Conservation (phyloP, 768 basidiomycete genomes). For the Termitomyces sp. region DNA sequence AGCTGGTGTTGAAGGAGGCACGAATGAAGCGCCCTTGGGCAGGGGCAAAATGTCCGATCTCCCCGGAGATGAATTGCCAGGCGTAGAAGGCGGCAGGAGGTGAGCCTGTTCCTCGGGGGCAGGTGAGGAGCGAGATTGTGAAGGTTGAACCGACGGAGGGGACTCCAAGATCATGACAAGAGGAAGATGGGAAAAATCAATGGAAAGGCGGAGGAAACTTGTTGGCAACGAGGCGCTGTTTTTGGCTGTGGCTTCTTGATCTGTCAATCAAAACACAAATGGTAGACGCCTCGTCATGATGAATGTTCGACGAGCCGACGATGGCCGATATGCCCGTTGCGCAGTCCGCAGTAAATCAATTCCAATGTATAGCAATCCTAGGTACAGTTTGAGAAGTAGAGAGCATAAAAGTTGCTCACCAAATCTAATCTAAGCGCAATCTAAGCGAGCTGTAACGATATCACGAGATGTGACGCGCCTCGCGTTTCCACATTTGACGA, state of each 20-base stretch:
- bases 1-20: conserved; percentile 3
- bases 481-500: conserved; percentile 18
- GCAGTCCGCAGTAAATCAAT: background rate
- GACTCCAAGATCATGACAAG: background rate
- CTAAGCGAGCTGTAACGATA: conserved; percentile 8
- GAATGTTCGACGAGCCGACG: too few relatives aligned
- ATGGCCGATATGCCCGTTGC: background rate
- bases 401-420: too few relatives aligned
- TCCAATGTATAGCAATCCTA: too few relatives aligned
- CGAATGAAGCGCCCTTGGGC: conserved; percentile 16
- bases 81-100: background rate
- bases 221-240: background rate
- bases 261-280: background rate
- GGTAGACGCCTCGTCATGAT: background rate
- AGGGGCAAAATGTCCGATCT: conserved; percentile 4
- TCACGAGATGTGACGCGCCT: conserved; percentile 17
- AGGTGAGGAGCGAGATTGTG: background rate
- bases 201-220: background rate
- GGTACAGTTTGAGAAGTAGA: too few relatives aligned
- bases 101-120: background rate
- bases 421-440: background rate
- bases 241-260: background rate
- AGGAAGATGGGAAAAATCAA: background rate
- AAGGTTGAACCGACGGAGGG: background rate
- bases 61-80: background rate